Percentiles rank a stretch among this genome's conserved stretches.
Conservation (phyloP, 768 basidiomycete species). For the Lyophyllum atratum region DNA sequence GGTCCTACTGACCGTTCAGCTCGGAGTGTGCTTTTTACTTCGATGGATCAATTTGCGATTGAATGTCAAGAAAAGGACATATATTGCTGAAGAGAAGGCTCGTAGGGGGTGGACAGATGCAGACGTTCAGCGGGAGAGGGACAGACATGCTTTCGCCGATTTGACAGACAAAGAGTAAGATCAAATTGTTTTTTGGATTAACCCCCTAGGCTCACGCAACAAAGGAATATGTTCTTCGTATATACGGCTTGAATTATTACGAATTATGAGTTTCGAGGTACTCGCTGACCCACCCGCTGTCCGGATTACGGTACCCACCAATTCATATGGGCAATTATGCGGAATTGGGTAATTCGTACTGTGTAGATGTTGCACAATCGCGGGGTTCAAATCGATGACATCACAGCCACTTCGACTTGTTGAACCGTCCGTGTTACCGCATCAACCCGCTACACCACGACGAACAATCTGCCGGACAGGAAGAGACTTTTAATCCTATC, state of each 20-base stretch:
- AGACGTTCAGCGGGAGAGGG: conserved; percentile 58
- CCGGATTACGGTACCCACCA: too few relatives aligned
- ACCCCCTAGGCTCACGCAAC: conserved; percentile 1
- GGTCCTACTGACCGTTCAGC: conserved; percentile 54
- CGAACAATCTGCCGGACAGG: neutral
- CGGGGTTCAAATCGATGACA: too few relatives aligned
- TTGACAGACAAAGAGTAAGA: conserved; percentile 65
- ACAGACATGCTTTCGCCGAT: conserved; percentile 63
- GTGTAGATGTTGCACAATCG: too few relatives aligned
- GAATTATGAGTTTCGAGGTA: too few relatives aligned
- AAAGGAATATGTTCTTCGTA: conserved; percentile 61
- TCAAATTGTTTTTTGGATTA: neutral
- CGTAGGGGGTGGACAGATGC: conserved; percentile 57
- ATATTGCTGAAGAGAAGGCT: conserved; percentile 44
- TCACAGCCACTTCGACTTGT: too few relatives aligned
- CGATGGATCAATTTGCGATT: conserved; percentile 56
- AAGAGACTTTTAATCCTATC: neutral
- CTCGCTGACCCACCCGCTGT: too few relatives aligned
- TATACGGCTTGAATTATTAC: conserved; percentile 51
- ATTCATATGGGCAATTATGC: too few relatives aligned
- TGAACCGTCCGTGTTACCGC: too few relatives aligned
- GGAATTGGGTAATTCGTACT: too few relatives aligned
- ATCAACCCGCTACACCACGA: neutral
- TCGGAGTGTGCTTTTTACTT: conserved; percentile 48
- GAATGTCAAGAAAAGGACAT: conserved; percentile 47